A percentile compares a stretch with the other conserved stretches of the same genome.
These are phyloP conservation scores for Nannizziopsis barbatae DNA, from an alignment of 2,329 filamentous ascomycete genomes.

Conservation along the genomic window DNA sequence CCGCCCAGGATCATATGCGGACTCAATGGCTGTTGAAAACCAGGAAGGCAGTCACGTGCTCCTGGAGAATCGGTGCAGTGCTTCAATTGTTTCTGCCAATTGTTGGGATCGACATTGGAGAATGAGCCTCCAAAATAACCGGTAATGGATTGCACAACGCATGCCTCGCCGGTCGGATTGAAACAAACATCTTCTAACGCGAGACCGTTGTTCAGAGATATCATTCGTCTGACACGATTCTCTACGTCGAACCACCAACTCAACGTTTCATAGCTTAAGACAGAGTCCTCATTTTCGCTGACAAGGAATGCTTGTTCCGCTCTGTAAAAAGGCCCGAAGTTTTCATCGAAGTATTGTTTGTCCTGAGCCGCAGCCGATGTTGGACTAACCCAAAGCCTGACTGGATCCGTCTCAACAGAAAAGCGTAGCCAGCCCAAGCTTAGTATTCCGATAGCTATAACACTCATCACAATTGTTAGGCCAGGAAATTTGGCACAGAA, in stretches of 20 bases:
- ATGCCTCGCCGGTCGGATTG: constrained; percentile 80
- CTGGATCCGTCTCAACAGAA: constrained; percentile 79
- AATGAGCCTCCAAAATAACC: constrained; percentile 70
- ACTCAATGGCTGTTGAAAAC: constrained; percentile 79
- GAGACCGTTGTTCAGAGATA: constrained; percentile 56
- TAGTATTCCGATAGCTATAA: constrained; percentile 65
- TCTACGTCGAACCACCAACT: constrained; percentile 93
- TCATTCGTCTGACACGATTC: constrained; percentile 59
- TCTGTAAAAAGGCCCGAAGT: constrained; percentile 92
- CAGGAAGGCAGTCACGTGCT: constrained; percentile 60
- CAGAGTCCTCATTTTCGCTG: constrained; percentile 69
- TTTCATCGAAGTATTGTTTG: constrained; percentile 83
- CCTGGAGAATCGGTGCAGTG: constrained; percentile 71
- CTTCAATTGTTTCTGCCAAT: constrained; percentile 62
- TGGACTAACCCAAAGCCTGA: constrained; percentile 91
- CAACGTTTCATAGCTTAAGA: constrained; percentile 79
- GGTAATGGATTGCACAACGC: constrained; percentile 85
- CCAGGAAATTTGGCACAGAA: constrained; percentile 71
- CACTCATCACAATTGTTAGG: constrained; percentile 64
- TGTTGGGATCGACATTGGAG: constrained; percentile 47
- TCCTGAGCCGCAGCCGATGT: constrained; percentile 81
- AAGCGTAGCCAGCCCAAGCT: constrained; percentile 85
- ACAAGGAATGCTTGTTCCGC: constrained; percentile 89
- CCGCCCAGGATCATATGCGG: constrained; percentile 79
- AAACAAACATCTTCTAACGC: constrained; percentile 80